phyloP scores from a whole-genome alignment of 164 flowering plant genomes.

The Dillenia suffruticosa region DNA sequence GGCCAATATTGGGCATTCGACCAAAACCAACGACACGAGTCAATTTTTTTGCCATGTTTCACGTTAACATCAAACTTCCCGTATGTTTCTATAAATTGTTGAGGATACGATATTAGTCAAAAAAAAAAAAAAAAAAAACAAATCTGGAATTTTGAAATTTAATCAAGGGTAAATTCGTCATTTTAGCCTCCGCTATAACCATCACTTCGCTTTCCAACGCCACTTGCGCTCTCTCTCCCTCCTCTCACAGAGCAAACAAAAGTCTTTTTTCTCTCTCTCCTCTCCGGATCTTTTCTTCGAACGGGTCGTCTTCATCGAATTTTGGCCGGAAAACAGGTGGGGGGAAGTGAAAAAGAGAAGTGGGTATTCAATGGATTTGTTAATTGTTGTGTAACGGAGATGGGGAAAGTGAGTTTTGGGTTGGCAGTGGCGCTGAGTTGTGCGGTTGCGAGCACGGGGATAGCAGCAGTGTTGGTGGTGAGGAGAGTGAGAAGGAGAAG shows the following conservation, averaged over 20 bases:
- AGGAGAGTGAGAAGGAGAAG: conserved; percentile 54
- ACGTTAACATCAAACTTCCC: too few species aligned
- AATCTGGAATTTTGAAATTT: conserved; percentile 17
- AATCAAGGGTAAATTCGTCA: conserved; percentile 41
- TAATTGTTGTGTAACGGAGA: conserved; percentile 12
- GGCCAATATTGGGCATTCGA: neutral
- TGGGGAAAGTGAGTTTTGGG: conserved; percentile 68
- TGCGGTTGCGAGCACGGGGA: conserved; percentile 67
- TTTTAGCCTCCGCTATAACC: conserved; percentile 14
- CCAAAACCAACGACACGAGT: neutral
- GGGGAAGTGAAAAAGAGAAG: conserved; percentile 3
- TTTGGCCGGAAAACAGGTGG: conserved; percentile 5
- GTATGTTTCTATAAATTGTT: too few species aligned
- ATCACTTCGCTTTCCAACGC: conserved; percentile 39
- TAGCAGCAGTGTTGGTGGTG: conserved; percentile 69
- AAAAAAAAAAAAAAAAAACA: conserved; percentile 1
- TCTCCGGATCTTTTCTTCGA: conserved; percentile 25
- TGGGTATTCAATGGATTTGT: too few species aligned
- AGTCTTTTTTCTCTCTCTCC: conserved; percentile 11
- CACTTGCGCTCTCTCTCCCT: conserved; percentile 11
- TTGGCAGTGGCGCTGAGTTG: conserved; percentile 61
- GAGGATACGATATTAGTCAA: too few species aligned
- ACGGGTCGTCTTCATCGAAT: conserved; percentile 13
- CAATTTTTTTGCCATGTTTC: neutral
- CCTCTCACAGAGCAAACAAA: neutral